Evolutionary conservation across 108 stramenopile genomes (phyloP).

Genomic region (Bacterosira constricta): DNA sequence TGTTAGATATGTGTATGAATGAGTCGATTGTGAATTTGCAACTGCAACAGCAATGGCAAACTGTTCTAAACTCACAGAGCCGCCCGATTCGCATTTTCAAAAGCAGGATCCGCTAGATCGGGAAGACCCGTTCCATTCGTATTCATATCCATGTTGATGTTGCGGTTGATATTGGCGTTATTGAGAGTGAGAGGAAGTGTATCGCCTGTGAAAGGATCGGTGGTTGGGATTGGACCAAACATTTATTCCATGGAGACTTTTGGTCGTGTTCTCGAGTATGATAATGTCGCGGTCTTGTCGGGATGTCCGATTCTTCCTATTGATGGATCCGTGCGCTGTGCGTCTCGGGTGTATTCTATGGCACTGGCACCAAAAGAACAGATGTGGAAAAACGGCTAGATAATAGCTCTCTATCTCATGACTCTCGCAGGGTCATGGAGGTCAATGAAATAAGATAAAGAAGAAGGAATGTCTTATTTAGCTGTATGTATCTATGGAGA

Average conservation of each 20-base stretch:
- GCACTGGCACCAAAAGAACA: background rate
- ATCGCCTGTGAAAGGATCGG: conserved; percentile 16
- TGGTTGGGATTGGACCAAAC: conserved; percentile 24
- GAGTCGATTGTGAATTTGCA: background rate
- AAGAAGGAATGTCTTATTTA: no score
- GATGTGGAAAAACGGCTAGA: no score
- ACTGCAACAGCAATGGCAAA: background rate
- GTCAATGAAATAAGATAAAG: no score
- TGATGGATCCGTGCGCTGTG: no score
- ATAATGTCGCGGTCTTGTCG: background rate
- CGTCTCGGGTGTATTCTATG: background rate
- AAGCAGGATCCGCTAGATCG: background rate
- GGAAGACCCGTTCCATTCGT: no score
- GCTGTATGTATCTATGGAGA: no score
- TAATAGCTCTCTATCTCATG: no score
- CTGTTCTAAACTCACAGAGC: background rate
- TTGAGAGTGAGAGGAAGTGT: background rate
- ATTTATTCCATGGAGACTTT: no score
- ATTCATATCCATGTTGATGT: background rate
- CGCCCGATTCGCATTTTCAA: background rate
- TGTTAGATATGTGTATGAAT: background rate
- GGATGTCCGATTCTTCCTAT: no score
- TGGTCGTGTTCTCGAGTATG: no score
- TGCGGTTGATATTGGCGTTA: background rate
- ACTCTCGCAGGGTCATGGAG: no score